Base-by-base conservation (phyloP, 163 green algal genomes). In the Coccomyxa subellipsoidea region DNA sequence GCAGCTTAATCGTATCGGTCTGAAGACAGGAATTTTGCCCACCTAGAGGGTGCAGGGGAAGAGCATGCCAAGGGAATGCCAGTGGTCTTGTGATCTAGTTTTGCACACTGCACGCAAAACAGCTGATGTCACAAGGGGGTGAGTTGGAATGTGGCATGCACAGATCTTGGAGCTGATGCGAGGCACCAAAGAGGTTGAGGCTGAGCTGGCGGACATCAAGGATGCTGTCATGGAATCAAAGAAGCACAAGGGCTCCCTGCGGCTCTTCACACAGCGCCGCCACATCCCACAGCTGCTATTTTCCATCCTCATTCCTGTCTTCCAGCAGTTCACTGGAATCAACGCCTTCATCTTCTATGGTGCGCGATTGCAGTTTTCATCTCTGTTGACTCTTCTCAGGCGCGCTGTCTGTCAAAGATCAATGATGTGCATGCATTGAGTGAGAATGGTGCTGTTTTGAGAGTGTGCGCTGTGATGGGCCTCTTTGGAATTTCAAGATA, bases 311-410 rank as follows among this genome's bases (percentile, higher is more conserved):
- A 71, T 85, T 4, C 25, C 54, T 1, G 59, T 89, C 34, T 89
- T 93, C 78, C 89, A 94, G 85, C 91, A 94, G 84, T 80, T 85
- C 69, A 83, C 79, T 18, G 79, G 91, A 66, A 92, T 94, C 78
- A 94, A 94, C 73, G 83, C 86, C 2, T 89, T 95, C 82, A 94
- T 96, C 83, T 95, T 95, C 82, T 96, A 93, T 80, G 66, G 66
- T 73, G 47, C 47, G 47, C 47, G 21, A 1, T 7, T 27, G 23
- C 21, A 12, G 15, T 59, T 18, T 59, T 59, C 4, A n/a, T n/a
- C n/a, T n/a, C n/a, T n/a, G n/a, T n/a, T n/a, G n/a, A n/a, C n/a
- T n/a, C n/a, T n/a, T n/a, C n/a, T n/a, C n/a, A 66, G 18, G 47
- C 47, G 47, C 47, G 12, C 47, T n/a, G n/a, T n/a, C n/a, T n/a